Base-by-base conservation (phyloP, 768 basidiomycete species). In the Agrocybe chaxingu region DNA sequence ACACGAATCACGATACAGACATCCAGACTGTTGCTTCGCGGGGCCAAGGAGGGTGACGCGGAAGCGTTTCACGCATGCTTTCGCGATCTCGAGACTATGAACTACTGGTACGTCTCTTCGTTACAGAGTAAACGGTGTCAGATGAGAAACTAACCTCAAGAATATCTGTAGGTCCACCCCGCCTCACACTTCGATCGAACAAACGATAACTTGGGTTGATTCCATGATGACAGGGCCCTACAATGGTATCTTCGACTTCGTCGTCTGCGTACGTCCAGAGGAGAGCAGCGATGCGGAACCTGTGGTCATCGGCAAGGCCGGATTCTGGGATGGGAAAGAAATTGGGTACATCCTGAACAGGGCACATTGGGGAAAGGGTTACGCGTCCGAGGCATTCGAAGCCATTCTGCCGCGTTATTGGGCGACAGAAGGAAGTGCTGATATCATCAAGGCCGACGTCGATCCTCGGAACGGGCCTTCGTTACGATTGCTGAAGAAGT, bases 321-420 rank as follows among this genome's bases (percentile, higher is more conserved):
- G 62, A 3, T 33, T 61, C 10, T 62, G 51, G 47, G 53, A 64
- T 36, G 61, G 59, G 1, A 39, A 45, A 16, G 61, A 64, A 33
- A 51, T 64, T 2, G 61, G 62, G 13, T 64, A 57, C 36, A 57
- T 64, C 3, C 49, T 62, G 29, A 52, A 59, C 47, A 43, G 48
- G 12, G 54, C 57, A 8, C 56, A 57, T 38, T 62, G 62, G 59
- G 54, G 59, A 3, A 64, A 61, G 46, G 62, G 62, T 8, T 62
- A 62, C 31, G 59, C 61, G 0, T 53, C 47, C 16, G 62, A 64
- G 40, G 61, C 61, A 24, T 49, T 64, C 8, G 50, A 52, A 8
- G 61, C 61, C 1, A 47, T 64, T 11, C 13, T 62, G 32, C 49
- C 56, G 40, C 59, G 56, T 9, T 48, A 52, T 9, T 59, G 61